Base-by-base conservation (phyloP, 768 basidiomycete genomes). In the Leccinum arenicola region DNA sequence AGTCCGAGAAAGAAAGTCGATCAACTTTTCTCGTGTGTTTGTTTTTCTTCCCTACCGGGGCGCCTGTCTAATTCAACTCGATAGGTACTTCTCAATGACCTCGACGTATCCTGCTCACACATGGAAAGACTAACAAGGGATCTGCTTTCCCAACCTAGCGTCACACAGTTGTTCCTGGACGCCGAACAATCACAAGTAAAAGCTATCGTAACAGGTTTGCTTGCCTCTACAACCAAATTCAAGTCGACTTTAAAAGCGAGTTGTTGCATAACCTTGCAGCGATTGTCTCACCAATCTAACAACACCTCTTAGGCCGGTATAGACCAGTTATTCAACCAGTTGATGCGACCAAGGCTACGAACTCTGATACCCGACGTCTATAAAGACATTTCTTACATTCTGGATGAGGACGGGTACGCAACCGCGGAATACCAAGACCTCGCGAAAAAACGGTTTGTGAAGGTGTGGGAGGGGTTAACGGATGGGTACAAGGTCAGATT, bases 271-370 rank as follows among this genome's bases (percentile, higher is more conserved):
- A 1, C 2, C n/a, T 17, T n/a, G 31, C 19, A 17, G 38, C 53
- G 25, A 33, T 48, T 17, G 14, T 55, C 58, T 23, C 11, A 14
- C 5, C 4, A 19, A 51, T 25, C 7, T 63, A 14, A 70, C 23
- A 4, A 47, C 14, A 15, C 50, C 23, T 55, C 21, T 50, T 50
- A 95, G 93, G 77, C 82, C 3, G 93, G 95, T 15, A 77, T 97
- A 27, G 97, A 99, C 65, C 93, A 96, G 66, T 78, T 98, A 38
- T 98, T 98, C 79, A 98, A 95, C 66, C 96, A 98, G 69, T 79
- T 98, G 10, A 82, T 95, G 66, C 84, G 95, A 19, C 95, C 97
- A 0, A 87, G 86, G 59, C 73, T 99, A 51, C 86, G 97, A 25
- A 89, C 84, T 36, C 78, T 98, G 50, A 80, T 98, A 50, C 75